These are phyloP conservation scores for Arabidopsis arenosa DNA, from an alignment of 345 rosid genomes.

Conservation along the genomic window DNA sequence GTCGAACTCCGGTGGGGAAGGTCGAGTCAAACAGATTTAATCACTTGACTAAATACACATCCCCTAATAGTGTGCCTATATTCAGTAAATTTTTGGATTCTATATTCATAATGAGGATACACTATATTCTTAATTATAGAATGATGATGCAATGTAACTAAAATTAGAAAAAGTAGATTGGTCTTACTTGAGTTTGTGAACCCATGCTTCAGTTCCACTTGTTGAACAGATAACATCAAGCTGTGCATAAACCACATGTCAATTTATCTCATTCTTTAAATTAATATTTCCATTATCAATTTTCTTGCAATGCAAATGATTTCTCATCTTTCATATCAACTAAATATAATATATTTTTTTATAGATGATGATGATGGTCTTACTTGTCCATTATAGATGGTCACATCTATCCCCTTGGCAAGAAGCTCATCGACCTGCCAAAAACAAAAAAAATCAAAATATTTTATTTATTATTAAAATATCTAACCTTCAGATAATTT, in stretches of 20 bases:
- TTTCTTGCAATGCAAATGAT: background rate
- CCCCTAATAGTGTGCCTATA: too few relatives aligned
- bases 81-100: conserved; percentile 6
- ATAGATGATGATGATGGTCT: conserved; percentile 16
- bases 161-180: background rate
- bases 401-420: conserved; percentile 73
- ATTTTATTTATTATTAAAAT: too few relatives aligned
- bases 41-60: too few relatives aligned
- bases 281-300: background rate
- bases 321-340: background rate
- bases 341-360: background rate
- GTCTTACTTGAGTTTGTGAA: conserved; percentile 79
- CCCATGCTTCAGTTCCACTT: conserved; percentile 89
- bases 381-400: conserved; percentile 92
- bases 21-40: too few relatives aligned
- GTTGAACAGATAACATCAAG: conserved; percentile 88
- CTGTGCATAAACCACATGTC: conserved; percentile 47
- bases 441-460: background rate
- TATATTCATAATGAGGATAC: too few relatives aligned
- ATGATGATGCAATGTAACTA: conserved; percentile 17
- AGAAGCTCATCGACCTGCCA: conserved; percentile 79
- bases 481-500: conserved; percentile 14
- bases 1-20: too few relatives aligned
- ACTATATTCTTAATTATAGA: background rate
- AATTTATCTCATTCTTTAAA: conserved; percentile 17